These are phyloP conservation scores for Kodamaea leandrae DNA, from an alignment of 805 yeast species.

Conservation along the genomic window DNA sequence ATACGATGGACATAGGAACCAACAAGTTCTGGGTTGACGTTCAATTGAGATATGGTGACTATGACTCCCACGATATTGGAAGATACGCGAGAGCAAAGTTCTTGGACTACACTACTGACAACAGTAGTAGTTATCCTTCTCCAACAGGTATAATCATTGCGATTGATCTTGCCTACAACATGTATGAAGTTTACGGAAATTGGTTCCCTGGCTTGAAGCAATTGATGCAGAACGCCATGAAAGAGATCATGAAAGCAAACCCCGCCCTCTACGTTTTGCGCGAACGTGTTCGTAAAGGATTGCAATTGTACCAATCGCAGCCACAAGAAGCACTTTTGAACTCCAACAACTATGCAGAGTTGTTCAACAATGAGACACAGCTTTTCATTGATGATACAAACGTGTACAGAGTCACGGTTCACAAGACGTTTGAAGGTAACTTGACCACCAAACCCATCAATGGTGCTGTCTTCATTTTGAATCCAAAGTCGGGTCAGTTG, in stretches of 20 bases:
- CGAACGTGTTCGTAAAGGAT: constrained; percentile 90
- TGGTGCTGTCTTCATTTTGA: constrained; percentile 86
- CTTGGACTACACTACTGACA: constrained; percentile 89
- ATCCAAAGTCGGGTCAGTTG: constrained; percentile 88
- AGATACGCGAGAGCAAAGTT: constrained; percentile 91
- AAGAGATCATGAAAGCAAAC: constrained; percentile 89
- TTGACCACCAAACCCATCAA: constrained; percentile 88
- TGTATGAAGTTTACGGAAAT: constrained; percentile 94
- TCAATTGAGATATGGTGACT: constrained; percentile 93
- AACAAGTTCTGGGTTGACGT: constrained; percentile 92
- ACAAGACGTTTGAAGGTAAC: constrained; percentile 89
- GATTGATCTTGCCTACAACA: constrained; percentile 90
- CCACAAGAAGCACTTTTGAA: constrained; percentile 89
- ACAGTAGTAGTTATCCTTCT: constrained; percentile 81
- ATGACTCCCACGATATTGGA: constrained; percentile 94
- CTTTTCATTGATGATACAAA: constrained; percentile 91
- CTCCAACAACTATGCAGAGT: constrained; percentile 85
- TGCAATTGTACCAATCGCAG: constrained; percentile 90
- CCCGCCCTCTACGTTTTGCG: constrained; percentile 90
- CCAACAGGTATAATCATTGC: constrained; percentile 91
- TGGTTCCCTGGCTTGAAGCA: constrained; percentile 97
- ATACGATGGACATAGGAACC: constrained; percentile 53
- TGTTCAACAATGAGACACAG: constrained; percentile 80
- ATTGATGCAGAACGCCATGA: constrained; percentile 85
- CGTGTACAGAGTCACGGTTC: constrained; percentile 90